phyloP scores from a whole-genome alignment of 2,329 filamentous ascomycete species.

The Fusarium sp. region DNA sequence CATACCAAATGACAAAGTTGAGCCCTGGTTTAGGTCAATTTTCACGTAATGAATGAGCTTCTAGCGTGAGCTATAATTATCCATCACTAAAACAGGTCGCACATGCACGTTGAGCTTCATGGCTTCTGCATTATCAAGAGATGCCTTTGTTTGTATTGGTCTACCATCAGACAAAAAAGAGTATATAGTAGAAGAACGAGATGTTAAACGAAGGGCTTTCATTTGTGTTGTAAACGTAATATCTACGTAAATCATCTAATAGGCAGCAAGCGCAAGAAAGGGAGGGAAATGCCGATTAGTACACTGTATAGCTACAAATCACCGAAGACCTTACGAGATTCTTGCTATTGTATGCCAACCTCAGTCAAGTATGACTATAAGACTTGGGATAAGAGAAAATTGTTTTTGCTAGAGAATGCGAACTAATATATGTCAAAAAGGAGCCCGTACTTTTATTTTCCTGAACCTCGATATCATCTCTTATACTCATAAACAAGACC shows the following conservation, averaged over 20 bases:
- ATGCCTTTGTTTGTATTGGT: not conserved
- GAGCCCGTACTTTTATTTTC: not conserved
- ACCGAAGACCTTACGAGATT: not conserved
- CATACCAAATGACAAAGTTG: conserved; percentile 18
- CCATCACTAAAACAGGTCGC: conserved; percentile 8
- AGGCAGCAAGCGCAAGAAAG: not conserved
- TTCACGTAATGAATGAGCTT: not conserved
- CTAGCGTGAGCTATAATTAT: conserved; percentile 26
- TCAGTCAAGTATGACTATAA: not conserved
- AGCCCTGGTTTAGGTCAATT: not conserved
- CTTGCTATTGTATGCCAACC: not conserved
- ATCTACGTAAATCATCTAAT: not conserved
- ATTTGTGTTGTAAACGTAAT: not conserved
- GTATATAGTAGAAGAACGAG: not conserved
- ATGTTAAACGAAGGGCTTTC: not conserved
- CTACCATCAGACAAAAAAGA: not conserved
- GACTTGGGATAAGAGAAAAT: not conserved
- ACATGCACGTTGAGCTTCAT: conserved; percentile 13
- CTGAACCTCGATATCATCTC: not conserved
- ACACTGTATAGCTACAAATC: not conserved
- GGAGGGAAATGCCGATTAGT: not conserved
- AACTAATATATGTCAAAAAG: not conserved
- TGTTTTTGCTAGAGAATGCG: not conserved
- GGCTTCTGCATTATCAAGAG: not conserved
- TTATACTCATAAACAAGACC: not conserved